Evolutionary conservation across 371 early-diverging fungal species (phyloP).

Genomic region (Mortierella sp.): DNA sequence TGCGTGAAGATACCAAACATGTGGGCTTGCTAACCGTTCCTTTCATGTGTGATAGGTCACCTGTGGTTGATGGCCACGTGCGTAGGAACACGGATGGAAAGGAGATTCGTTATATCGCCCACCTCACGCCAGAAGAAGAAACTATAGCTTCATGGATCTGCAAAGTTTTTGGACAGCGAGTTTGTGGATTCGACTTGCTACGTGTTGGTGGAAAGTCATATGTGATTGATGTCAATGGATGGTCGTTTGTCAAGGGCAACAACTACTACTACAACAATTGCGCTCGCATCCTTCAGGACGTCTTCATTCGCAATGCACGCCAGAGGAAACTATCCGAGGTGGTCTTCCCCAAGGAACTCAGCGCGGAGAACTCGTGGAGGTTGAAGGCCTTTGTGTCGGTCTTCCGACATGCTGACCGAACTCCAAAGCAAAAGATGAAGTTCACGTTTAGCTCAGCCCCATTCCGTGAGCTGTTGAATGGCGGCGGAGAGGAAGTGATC

Average conservation of each 20-base stretch:
- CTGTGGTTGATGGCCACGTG: conserved; percentile 98
- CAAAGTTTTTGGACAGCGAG: conserved; percentile 80
- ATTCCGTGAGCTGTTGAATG: conserved; percentile 76
- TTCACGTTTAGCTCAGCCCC: conserved; percentile 72
- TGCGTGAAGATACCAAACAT: no score
- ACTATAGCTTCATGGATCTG: conserved; percentile 86
- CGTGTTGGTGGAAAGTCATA: conserved; percentile 87
- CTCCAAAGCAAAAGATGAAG: conserved; percentile 97
- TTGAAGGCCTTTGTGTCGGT: conserved; percentile 94
- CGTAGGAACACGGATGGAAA: conserved; percentile 96
- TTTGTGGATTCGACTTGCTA: conserved; percentile 97
- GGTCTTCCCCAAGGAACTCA: conserved; percentile 68
- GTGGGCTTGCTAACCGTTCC: no score
- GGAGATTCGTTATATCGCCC: conserved; percentile 93
- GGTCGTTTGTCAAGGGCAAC: conserved; percentile 99
- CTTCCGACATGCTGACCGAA: conserved; percentile 95
- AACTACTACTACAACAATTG: conserved; percentile 93
- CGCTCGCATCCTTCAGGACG: conserved; percentile 76
- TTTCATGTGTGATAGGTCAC: conserved; percentile 70
- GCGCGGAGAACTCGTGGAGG: conserved; percentile 88
- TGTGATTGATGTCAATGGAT: conserved; percentile 99
- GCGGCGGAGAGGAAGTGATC: conserved; percentile 81
- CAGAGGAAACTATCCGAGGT: conserved; percentile 64
- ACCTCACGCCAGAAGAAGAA: conserved; percentile 83
- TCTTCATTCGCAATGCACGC: conserved; percentile 70